Conservation (phyloP, 2,329 filamentous ascomycete species). For the Colletotrichum nymphaeae region DNA sequence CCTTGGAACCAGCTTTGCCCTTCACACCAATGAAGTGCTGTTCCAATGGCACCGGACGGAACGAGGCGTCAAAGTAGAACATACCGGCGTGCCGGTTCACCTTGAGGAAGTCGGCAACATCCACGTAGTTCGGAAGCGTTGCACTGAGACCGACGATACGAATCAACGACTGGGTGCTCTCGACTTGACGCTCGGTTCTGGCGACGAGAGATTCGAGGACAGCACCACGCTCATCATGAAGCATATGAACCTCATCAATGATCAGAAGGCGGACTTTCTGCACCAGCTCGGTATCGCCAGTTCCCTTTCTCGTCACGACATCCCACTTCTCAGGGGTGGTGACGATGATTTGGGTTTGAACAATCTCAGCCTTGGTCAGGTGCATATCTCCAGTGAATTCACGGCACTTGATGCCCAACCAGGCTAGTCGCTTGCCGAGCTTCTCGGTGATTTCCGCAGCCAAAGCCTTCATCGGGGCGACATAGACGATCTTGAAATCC, state of each 20-base stretch:
- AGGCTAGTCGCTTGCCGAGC: slow-evolving; percentile 88
- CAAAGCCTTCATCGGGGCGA: slow-evolving; percentile 98
- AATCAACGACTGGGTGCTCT: slow-evolving; percentile 97
- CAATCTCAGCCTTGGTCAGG: slow-evolving; percentile 93
- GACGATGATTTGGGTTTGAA: slow-evolving; percentile 97
- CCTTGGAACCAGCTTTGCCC: slow-evolving; percentile 84
- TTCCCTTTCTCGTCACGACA: slow-evolving; percentile 96
- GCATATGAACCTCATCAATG: slow-evolving; percentile 99
- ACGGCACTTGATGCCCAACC: slow-evolving; percentile 91
- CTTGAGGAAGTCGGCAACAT: slow-evolving; percentile 96
- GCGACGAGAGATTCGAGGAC: slow-evolving; percentile 97
- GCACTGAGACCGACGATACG: slow-evolving; percentile 95
- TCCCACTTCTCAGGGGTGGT: slow-evolving; percentile 99
- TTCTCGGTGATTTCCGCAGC: slow-evolving; percentile 97
- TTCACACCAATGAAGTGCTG: slow-evolving; percentile 98
- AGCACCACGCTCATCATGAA: slow-evolving; percentile 96
- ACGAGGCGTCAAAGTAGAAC: slow-evolving; percentile 97
- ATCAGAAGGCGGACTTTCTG: slow-evolving; percentile 97
- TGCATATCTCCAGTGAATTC: slow-evolving; percentile 99
- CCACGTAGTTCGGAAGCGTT: slow-evolving; percentile 94
- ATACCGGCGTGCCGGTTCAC: slow-evolving; percentile 93
- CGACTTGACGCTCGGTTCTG: slow-evolving; percentile 93
- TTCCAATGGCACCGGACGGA: slow-evolving; percentile 93
- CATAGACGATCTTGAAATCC: slow-evolving; percentile 98
- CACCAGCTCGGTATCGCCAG: slow-evolving; percentile 95